A percentile compares a stretch with the other conserved stretches of the same genome.
Evolutionary conservation across 352 stramenopile species (phyloP).

Genomic region (Globisporangium nagaii): DNA sequence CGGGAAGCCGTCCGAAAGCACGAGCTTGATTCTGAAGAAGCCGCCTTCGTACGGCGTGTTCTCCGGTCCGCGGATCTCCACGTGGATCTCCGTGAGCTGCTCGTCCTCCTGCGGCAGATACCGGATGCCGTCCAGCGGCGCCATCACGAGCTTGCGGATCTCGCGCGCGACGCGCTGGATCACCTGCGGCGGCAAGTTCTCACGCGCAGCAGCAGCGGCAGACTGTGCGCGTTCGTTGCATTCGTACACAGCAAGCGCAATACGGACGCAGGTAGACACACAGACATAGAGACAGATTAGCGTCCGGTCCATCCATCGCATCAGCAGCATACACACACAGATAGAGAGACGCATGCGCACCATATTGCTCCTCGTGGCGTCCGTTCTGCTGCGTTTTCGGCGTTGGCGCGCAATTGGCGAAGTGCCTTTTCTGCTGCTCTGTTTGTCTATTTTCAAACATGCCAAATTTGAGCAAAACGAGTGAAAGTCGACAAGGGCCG

Average conservation of each 20-base stretch:
- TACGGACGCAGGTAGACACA: neutral
- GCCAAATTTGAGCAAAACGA: no score
- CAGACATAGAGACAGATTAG: neutral
- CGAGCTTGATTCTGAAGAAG: constrained; percentile 96
- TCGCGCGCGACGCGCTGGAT: constrained; percentile 90
- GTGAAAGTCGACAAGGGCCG: neutral
- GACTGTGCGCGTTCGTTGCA: neutral
- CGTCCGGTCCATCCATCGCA: neutral
- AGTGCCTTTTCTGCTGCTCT: neutral
- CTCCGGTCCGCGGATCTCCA: constrained; percentile 95
- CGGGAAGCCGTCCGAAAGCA: constrained; percentile 86
- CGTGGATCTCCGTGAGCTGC: constrained; percentile 90
- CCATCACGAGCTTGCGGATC: constrained; percentile 87
- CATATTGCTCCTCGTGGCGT: neutral
- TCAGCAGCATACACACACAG: neutral
- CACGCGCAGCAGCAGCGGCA: constrained; percentile 28
- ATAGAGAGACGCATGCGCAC: neutral
- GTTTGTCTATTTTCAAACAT: constrained; percentile 1
- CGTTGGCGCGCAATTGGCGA: constrained; percentile 4
- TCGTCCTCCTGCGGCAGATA: constrained; percentile 91
- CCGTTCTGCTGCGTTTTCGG: neutral
- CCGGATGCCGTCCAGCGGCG: constrained; percentile 89
- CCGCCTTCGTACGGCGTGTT: constrained; percentile 96
- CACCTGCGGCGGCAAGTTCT: constrained; percentile 86
- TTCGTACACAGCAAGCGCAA: neutral